phyloP scores from a whole-genome alignment of 208 protist genomes.

The Leishmania tropica region DNA sequence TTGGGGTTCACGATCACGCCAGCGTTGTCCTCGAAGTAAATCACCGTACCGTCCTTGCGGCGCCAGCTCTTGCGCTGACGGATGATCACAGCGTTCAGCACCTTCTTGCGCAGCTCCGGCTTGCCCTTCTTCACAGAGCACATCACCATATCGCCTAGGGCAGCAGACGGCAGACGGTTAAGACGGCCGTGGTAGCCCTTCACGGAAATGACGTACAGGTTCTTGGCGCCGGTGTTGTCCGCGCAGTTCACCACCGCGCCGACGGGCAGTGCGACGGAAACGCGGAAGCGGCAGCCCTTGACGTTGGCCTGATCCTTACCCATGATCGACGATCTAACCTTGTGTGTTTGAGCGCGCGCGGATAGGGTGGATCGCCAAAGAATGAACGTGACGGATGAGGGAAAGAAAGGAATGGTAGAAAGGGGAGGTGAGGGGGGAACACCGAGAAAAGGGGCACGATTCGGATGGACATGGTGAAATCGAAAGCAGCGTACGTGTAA shows the following conservation, averaged over 20 bases:
- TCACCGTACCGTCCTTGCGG: slow-evolving; percentile 97
- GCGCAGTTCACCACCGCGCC: slow-evolving; percentile 99
- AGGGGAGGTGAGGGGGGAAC: not conserved
- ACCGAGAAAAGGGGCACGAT: not conserved
- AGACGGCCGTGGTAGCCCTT: slow-evolving; percentile 98
- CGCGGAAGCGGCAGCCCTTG: slow-evolving; percentile 98
- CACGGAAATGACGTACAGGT: slow-evolving; percentile 99
- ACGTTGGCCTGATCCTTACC: slow-evolving; percentile 92
- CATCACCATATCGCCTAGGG: slow-evolving; percentile 99
- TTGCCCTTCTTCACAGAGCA: slow-evolving; percentile 99
- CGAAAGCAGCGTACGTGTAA: not conserved
- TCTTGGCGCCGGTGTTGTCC: slow-evolving; percentile 99
- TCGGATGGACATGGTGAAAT: not conserved
- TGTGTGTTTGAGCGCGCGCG: slow-evolving; percentile 2
- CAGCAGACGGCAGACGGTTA: slow-evolving; percentile 98
- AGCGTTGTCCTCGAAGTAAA: slow-evolving; percentile 99
- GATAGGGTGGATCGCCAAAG: not conserved
- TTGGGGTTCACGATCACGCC: slow-evolving; percentile 99
- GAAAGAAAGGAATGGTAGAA: slow-evolving; percentile 19
- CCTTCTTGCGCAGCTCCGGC: slow-evolving; percentile 99
- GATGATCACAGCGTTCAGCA: slow-evolving; percentile 97
- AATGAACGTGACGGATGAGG: slow-evolving; percentile 13
- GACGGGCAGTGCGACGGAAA: slow-evolving; percentile 98
- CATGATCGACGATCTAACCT: slow-evolving; percentile 63
- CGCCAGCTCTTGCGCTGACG: slow-evolving; percentile 99